Base-by-base conservation (phyloP, 345 rosid genomes). In the Ceriops decandra region DNA sequence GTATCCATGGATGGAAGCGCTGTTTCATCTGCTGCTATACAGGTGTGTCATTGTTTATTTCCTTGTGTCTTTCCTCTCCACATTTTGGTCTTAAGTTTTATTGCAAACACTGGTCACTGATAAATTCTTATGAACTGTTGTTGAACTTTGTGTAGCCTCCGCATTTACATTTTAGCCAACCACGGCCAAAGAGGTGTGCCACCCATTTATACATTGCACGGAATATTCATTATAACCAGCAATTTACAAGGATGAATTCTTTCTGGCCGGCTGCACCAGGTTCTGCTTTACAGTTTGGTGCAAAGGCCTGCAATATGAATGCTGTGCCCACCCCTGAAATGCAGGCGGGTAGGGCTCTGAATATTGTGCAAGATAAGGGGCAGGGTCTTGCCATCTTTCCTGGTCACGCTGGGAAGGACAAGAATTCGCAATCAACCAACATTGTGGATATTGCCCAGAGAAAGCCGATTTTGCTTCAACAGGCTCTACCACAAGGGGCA, bases 131-230 rank as follows among this genome's bases (percentile, higher is more conserved):
- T 0, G 4, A 10, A 9, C 46, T 36, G 49, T n/a, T 20, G 7
- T 10, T 19, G 15, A n/a, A 49, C 13, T 53, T 69, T 13, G 19
- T 53, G 27, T 56, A 95, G 98, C 90, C 91, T 54, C 90, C 92
- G 0, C 92, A 87, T 72, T 69, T 86, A 76, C 79, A 88, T 38
- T 88, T 86, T 72, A 79, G 75, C 83, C 98, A 88, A 67, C 90
- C 96, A 2, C 83, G 92, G 70, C 97, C 88, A n/a, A 92, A 88
- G 80, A 85, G 92, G 79, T 95, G 98, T 77, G 97, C 93, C 28
- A 95, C 97, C 30, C 99, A 95, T 76, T 90, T 85, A 80, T 92
- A 92, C 72, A 90, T 95, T 68, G 98, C 99, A 26, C 79, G 95
- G 62, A 95, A 80, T 68, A 89, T 95, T 63, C 84, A 72, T 42